These are phyloP conservation scores for Phoma sp. DNA, from an alignment of 2,329 filamentous ascomycete species.

Conservation along the genomic window DNA sequence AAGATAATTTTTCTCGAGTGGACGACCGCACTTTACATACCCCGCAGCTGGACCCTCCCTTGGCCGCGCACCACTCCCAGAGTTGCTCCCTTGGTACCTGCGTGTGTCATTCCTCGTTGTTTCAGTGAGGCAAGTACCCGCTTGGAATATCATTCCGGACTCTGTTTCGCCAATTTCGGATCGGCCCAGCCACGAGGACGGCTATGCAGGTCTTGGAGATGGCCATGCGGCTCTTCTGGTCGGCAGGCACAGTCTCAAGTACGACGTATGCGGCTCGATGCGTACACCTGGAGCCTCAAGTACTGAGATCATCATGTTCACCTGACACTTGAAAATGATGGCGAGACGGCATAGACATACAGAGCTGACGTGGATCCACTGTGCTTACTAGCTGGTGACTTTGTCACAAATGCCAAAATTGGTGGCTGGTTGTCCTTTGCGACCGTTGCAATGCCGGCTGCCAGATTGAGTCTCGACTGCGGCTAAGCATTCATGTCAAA, in stretches of 20 bases:
- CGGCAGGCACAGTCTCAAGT: conserved; percentile 5
- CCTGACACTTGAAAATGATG: conserved; percentile 3
- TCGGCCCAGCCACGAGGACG: conserved; percentile 14
- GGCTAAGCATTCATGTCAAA: conserved; percentile 10
- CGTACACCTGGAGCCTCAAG: neutral
- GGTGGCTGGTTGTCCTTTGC: conserved; percentile 16
- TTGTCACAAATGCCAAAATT: conserved; percentile 10
- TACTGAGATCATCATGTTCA: neutral
- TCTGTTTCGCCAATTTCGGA: conserved; percentile 15
- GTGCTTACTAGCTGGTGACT: conserved; percentile 8
- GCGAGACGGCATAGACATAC: neutral
- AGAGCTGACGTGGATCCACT: conserved; percentile 2
- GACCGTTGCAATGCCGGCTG: conserved; percentile 13
- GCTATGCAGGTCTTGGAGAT: conserved; percentile 10
- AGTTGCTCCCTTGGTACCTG: conserved; percentile 18
- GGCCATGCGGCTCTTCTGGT: conserved; percentile 8
- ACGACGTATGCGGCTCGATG: conserved; percentile 16
- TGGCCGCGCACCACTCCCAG: conserved; percentile 7
- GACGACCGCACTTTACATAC: conserved; percentile 11
- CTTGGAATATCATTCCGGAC: conserved; percentile 20
- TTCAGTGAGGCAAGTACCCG: conserved; percentile 11
- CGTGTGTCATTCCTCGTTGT: conserved; percentile 21
- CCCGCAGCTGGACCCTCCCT: conserved; percentile 15
- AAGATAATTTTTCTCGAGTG: conserved; percentile 1
- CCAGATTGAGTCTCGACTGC: conserved; percentile 7